Evolutionary conservation across 768 basidiomycete species (phyloP).

Genomic region (Kwoniella europaea): DNA sequence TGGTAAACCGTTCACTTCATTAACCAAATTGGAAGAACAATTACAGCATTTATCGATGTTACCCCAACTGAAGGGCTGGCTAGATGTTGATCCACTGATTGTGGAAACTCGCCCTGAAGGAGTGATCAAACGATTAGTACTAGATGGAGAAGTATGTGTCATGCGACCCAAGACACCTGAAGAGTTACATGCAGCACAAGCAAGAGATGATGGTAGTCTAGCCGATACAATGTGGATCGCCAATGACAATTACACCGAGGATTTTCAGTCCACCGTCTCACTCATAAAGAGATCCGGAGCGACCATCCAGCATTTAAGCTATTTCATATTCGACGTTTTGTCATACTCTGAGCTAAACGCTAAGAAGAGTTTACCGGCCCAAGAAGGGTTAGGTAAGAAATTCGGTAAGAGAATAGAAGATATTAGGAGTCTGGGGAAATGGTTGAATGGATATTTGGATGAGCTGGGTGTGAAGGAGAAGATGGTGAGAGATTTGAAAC

Average conservation of each 20-base stretch:
- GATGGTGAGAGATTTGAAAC: constrained; percentile 36
- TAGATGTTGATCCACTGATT: constrained; percentile 27
- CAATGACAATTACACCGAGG: constrained; percentile 40
- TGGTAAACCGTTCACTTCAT: constrained; percentile 45
- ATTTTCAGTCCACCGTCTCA: constrained; percentile 50
- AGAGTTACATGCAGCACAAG: background rate
- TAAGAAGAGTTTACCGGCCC: background rate
- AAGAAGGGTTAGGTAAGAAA: constrained; percentile 27
- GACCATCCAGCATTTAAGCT: constrained; percentile 33
- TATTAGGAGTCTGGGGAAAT: constrained; percentile 27
- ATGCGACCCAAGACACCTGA: constrained; percentile 30
- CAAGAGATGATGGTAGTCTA: constrained; percentile 9
- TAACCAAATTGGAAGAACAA: constrained; percentile 40
- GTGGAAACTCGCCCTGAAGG: constrained; percentile 23
- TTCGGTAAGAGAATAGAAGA: constrained; percentile 46
- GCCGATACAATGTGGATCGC: constrained; percentile 28
- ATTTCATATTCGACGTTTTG: constrained; percentile 51
- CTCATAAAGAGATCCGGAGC: constrained; percentile 35
- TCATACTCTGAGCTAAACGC: constrained; percentile 30
- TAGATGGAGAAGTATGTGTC: constrained; percentile 56
- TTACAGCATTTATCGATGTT: constrained; percentile 23
- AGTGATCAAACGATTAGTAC: constrained; percentile 46
- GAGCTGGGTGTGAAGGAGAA: constrained; percentile 26
- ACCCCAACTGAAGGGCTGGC: constrained; percentile 29
- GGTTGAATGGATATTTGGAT: constrained; percentile 32